These are phyloP conservation scores for Xylariaceae sp. DNA, from an alignment of 2,329 filamentous ascomycete species.

Conservation along the genomic window DNA sequence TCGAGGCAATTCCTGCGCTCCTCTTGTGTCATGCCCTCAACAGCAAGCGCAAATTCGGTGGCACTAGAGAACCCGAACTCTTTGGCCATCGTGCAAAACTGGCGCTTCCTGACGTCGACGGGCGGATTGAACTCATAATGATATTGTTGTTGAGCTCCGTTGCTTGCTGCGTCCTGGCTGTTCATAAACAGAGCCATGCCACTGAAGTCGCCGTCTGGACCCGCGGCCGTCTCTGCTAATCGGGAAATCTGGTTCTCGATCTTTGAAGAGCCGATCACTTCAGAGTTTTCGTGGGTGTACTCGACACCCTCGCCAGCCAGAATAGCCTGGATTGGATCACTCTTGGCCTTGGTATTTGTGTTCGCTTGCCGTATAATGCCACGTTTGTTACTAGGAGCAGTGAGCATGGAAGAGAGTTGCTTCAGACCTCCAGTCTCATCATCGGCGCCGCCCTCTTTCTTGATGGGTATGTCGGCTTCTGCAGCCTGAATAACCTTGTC, in stretches of 20 bases:
- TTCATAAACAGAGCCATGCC: constrained; percentile 55
- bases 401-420: constrained; percentile 62
- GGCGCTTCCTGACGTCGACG: constrained; percentile 65
- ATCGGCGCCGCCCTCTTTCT: constrained; percentile 45
- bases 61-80: constrained; percentile 70
- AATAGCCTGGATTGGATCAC: constrained; percentile 82
- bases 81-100: constrained; percentile 87
- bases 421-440: constrained; percentile 63
- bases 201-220: constrained; percentile 42
- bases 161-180: constrained; percentile 36
- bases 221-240: constrained; percentile 59
- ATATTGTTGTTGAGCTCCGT: constrained; percentile 22
- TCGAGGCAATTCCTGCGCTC: constrained; percentile 74
- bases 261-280: constrained; percentile 87
- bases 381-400: constrained; percentile 43
- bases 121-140: constrained; percentile 64
- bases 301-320: constrained; percentile 81
- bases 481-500: constrained; percentile 51
- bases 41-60: constrained; percentile 80
- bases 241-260: constrained; percentile 82
- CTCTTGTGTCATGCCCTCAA: constrained; percentile 86
- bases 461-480: constrained; percentile 43
- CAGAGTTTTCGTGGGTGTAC: constrained; percentile 94
- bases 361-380: constrained; percentile 33
- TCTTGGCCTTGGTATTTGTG: constrained; percentile 39